Percentiles rank a stretch among this genome's conserved stretches.
Evolutionary conservation across 805 yeast genomes (phyloP).

Genomic region (Wickerhamomyces chambardii): DNA sequence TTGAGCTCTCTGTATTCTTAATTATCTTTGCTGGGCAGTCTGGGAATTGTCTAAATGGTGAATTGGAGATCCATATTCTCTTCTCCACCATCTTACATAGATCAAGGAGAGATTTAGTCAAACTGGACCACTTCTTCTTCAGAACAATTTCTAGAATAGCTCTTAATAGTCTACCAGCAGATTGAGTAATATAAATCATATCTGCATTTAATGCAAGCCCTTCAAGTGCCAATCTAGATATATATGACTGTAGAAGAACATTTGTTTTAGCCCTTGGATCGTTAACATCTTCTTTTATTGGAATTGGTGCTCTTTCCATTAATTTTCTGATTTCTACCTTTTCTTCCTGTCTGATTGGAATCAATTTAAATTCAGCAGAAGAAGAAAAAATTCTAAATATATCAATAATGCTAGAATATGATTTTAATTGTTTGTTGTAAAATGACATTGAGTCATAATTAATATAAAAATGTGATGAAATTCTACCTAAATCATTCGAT

Average conservation of each 20-base stretch:
- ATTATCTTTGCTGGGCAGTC: slow-evolving; percentile 65
- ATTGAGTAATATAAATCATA: slow-evolving; percentile 87
- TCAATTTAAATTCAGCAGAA: slow-evolving; percentile 78
- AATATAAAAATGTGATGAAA: slow-evolving; percentile 84
- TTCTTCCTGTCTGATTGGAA: slow-evolving; percentile 86
- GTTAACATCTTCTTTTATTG: slow-evolving; percentile 61
- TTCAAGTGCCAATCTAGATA: slow-evolving; percentile 66
- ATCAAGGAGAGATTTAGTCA: slow-evolving; percentile 48
- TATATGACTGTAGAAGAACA: slow-evolving; percentile 75
- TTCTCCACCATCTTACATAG: slow-evolving; percentile 74
- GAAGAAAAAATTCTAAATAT: slow-evolving; percentile 66
- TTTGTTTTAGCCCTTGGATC: slow-evolving; percentile 76
- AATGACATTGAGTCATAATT: slow-evolving; percentile 61
- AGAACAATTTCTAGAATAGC: slow-evolving; percentile 78
- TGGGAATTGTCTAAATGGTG: slow-evolving; percentile 81
- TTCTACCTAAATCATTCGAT: slow-evolving; percentile 67
- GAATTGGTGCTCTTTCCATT: slow-evolving; percentile 73
- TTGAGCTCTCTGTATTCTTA: slow-evolving; percentile 67
- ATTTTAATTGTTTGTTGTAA: slow-evolving; percentile 54
- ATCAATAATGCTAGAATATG: slow-evolving; percentile 63
- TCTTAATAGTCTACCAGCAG: slow-evolving; percentile 81
- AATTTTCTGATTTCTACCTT: slow-evolving; percentile 61
- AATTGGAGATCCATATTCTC: slow-evolving; percentile 75
- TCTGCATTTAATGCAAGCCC: slow-evolving; percentile 92
- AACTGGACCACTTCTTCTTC: slow-evolving; percentile 60